Evolutionary conservation across 2,329 filamentous ascomycete species (phyloP), one percentile per base, ranked within the genome.

Genomic region (Colletotrichum chrysophilum): DNA sequence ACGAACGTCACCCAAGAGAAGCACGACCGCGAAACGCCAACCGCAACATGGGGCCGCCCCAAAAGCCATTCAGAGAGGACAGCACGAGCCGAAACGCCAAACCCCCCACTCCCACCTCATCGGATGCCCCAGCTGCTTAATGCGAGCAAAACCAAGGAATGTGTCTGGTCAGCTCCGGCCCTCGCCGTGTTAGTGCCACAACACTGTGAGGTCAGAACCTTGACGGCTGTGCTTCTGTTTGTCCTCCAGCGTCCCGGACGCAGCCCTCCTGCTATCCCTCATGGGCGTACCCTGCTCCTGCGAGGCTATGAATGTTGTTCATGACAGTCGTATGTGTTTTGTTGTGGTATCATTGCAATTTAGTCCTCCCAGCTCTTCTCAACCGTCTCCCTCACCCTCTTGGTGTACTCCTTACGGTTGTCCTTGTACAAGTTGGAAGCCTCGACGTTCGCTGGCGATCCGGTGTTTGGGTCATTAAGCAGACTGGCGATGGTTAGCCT

Each of bases 311-410:
- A 30, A 64, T 62, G 30, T 74, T 60, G 70, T 69, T 76, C 74
- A 69, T 76, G 65, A 72, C 24, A 55, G 58, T 76, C 74, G 65
- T 76, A 52, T 71, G 65, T 72, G 48, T 72, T 52, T 30, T 58
- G 64, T 58, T 36, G 71, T 75, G 66, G 62, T 66, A 67, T 70
- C 71, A 21, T 70, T 75, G 26, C 38, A 34, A n/a, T 58, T 83
- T 80, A 98, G 82, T 98, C 96, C 78, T 98, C 97, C 97, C 97
- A 99, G 88, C 96, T 98, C 91, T 98, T 98, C 89, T 99, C 97
- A 18, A 99, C 97, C 0, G 96, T 98, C 88, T 98, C 97, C 64
- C 96, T 90, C 58, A 99, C 97, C 21, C 96, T 90, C 88, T 99
- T 99, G 30, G 94, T 95, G 83, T 99, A 99, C 83, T 99, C 97